Evolutionary conservation across 306 rosid genomes (phyloP).

Genomic region (Clitoria ternatea): DNA sequence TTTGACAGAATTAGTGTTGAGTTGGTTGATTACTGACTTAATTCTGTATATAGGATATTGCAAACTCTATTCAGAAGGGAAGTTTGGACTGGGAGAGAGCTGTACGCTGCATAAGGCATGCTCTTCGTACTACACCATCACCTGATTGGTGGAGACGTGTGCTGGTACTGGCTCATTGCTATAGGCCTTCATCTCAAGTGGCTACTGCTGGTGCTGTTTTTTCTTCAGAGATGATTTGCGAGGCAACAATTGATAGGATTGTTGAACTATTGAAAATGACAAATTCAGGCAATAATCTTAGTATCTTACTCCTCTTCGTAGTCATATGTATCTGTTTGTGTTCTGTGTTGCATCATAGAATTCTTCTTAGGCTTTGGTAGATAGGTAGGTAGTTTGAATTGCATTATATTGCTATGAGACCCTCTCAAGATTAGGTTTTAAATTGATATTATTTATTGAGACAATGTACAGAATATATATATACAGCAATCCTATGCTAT

Average conservation of each 20-base stretch:
- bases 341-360: slow-evolving; percentile 4
- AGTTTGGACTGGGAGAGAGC: slow-evolving; percentile 99
- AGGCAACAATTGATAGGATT: slow-evolving; percentile 88
- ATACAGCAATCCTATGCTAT: too few relatives aligned
- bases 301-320: slow-evolving; percentile 13
- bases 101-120: slow-evolving; percentile 91
- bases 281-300: slow-evolving; percentile 70
- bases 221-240: slow-evolving; percentile 93
- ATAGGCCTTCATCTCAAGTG: slow-evolving; percentile 67
- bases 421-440: neutral
- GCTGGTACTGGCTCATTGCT: slow-evolving; percentile 79
- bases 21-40: slow-evolving; percentile 21
- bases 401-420: neutral
- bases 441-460: too few relatives aligned
- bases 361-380: slow-evolving; percentile 2
- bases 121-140: slow-evolving; percentile 88
- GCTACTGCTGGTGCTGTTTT: slow-evolving; percentile 92
- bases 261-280: slow-evolving; percentile 83
- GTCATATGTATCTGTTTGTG: neutral
- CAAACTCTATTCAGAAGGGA: slow-evolving; percentile 81
- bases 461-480: too few relatives aligned
- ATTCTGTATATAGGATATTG: slow-evolving; percentile 63
- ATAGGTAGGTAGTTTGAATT: slow-evolving; percentile 3
- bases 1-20: slow-evolving; percentile 17
- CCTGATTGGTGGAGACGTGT: slow-evolving; percentile 99